Base-by-base conservation (phyloP, 2,329 filamentous ascomycete genomes). In the Fonsecaea erecta region DNA sequence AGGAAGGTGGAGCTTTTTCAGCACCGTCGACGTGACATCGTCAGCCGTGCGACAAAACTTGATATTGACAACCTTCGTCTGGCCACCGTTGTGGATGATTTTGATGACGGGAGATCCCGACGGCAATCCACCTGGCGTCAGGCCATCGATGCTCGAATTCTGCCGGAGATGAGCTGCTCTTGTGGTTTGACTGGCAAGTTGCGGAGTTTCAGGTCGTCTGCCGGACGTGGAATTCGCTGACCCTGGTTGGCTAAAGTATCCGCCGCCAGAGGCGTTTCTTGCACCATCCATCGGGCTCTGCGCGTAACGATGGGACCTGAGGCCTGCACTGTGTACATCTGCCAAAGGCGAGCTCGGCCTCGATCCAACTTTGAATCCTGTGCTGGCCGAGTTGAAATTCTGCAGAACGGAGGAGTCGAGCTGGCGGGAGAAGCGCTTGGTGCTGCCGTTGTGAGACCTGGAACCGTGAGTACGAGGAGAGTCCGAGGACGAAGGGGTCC, bases 51-150 rank as follows among this genome's bases (percentile, higher is more conserved):
- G 93, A 83, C 93, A 97, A 70, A 91, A 91, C 69, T 92, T 90
- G 71, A 98, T 93, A 77, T 95, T 95, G 74, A 99, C 88, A 26
- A 97, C 93, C 74, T 96, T 97, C 54, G 93, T 96, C 67, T 93
- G 88, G 58, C 93, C 95, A 68, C 89, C 92, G 55, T 93, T 95
- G 71, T 91, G 97, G 74, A 98, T 97, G 71, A 97, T 92, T 68
- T 93, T 87, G 69, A 98, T 96, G 66, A 97, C 87, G 65, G 93
- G 90, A 76, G 96, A 92, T 77, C 93, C 91, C 70, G 89, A 85
- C 63, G 93, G 93, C 73, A 97, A 81, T 65, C 90, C 90, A 70
- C 92, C 91, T 85, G 94, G 95, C 69, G 94, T 88, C 71, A 92
- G 89, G 68, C 89, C 90, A 77, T 97, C 93, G 74, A 94, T 84